Percentiles rank a stretch among this genome's conserved stretches.
These are phyloP conservation scores for Sarcomyxa edulis DNA, from an alignment of 768 basidiomycete genomes.

Conservation along the genomic window DNA sequence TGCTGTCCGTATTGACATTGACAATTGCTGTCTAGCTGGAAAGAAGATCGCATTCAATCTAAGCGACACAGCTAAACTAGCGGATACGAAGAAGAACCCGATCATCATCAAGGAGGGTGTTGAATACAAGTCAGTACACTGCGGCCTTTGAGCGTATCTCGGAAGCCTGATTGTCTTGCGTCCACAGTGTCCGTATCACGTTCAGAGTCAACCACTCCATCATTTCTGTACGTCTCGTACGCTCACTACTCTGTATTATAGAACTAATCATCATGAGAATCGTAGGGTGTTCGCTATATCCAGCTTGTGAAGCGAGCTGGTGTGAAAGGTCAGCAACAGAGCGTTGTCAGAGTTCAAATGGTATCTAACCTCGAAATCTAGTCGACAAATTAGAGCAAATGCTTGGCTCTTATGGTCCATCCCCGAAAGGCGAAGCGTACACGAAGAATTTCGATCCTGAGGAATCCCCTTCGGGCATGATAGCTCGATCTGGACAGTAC, in stretches of 20 bases:
- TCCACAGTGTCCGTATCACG: constrained; percentile 63
- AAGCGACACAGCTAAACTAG: constrained; percentile 35
- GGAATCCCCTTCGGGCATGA: constrained; percentile 67
- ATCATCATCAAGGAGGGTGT: constrained; percentile 78
- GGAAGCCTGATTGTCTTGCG: constrained; percentile 7
- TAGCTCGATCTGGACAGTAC: constrained; percentile 82
- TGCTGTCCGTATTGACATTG: too few relatives aligned
- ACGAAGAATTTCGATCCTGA: constrained; percentile 73
- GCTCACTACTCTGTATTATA: not conserved
- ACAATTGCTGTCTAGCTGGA: too few relatives aligned
- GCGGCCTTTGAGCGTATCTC: not conserved
- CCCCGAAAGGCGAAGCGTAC: constrained; percentile 58
- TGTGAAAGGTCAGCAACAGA: constrained; percentile 51
- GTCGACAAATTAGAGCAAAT: constrained; percentile 93
- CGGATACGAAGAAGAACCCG: constrained; percentile 72
- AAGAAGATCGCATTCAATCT: constrained; percentile 69
- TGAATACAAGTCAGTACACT: constrained; percentile 71
- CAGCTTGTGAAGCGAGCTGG: constrained; percentile 84
- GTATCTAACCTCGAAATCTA: constrained; percentile 20
- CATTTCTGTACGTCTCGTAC: constrained; percentile 53
- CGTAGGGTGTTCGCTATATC: constrained; percentile 78
- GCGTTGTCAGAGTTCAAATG: constrained; percentile 4
- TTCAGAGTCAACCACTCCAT: constrained; percentile 91
- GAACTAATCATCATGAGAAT: not conserved
- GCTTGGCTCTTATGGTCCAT: constrained; percentile 90